Conservation (phyloP, 768 basidiomycete species). For the Mycena maculata region DNA sequence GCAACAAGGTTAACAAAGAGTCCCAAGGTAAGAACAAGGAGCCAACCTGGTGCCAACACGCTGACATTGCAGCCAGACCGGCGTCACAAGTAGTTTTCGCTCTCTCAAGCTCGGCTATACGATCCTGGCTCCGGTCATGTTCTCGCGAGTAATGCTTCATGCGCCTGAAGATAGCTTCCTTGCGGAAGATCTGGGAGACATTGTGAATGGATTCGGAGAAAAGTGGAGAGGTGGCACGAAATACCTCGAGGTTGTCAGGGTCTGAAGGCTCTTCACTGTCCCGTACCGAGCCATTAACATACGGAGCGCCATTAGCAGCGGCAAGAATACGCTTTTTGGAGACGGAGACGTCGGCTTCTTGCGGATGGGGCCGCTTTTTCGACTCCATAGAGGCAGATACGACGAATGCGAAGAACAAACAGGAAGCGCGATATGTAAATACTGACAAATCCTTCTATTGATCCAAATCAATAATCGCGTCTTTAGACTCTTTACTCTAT, state of each 20-base stretch:
- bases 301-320: slow-evolving; percentile 62
- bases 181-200: slow-evolving; percentile 75
- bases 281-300: slow-evolving; percentile 59
- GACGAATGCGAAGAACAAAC: slow-evolving; percentile 24
- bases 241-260: slow-evolving; percentile 75
- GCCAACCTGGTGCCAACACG: slow-evolving; percentile 83
- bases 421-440: slow-evolving; percentile 29
- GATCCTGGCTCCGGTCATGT: slow-evolving; percentile 70
- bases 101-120: slow-evolving; percentile 73
- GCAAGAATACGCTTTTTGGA: slow-evolving; percentile 70
- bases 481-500: slow-evolving; percentile 9
- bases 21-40: slow-evolving; percentile 13
- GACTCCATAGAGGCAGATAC: slow-evolving; percentile 58
- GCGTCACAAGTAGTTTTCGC: slow-evolving; percentile 76
- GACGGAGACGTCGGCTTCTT: slow-evolving; percentile 59
- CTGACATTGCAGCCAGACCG: slow-evolving; percentile 77
- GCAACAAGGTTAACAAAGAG: slow-evolving; percentile 18
- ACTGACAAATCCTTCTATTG: slow-evolving; percentile 35
- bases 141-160: slow-evolving; percentile 88
- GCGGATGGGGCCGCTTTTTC: slow-evolving; percentile 67
- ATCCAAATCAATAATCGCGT: background rate
- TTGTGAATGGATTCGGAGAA: slow-evolving; percentile 27
- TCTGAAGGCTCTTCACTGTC: slow-evolving; percentile 62
- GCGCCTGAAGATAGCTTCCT: slow-evolving; percentile 86
- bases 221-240: slow-evolving; percentile 31